Evolutionary conservation across 768 basidiomycete species (phyloP).

Genomic region (Mycena maculata): DNA sequence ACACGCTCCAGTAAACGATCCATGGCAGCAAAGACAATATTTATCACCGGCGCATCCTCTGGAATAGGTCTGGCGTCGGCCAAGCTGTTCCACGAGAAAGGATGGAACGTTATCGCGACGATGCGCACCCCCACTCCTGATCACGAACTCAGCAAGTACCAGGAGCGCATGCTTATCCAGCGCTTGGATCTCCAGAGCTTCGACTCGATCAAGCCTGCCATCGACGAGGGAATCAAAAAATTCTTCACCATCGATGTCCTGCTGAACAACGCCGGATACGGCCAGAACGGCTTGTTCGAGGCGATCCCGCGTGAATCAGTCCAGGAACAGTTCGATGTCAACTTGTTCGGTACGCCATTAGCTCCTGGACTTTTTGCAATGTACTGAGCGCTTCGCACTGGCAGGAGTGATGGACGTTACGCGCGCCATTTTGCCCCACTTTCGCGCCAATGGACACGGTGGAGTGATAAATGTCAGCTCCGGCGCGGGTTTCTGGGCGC

Average conservation of each 20-base stretch:
- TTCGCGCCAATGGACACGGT: constrained; percentile 33
- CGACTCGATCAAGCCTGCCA: constrained; percentile 29
- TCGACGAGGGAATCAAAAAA: constrained; percentile 25
- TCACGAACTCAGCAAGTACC: constrained; percentile 20
- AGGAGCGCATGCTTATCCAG: constrained; percentile 29
- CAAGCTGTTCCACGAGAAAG: constrained; percentile 33
- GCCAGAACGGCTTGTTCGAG: constrained; percentile 37
- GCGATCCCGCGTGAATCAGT: constrained; percentile 35
- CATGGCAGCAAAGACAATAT: constrained; percentile 31
- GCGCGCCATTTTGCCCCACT: constrained; percentile 36
- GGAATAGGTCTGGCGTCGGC: constrained; percentile 40
- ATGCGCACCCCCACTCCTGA: constrained; percentile 33
- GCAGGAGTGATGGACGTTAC: constrained; percentile 39
- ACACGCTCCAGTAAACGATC: neutral
- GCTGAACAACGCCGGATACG: constrained; percentile 40
- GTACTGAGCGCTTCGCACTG: neutral
- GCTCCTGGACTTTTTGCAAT: neutral
- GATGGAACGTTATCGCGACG: constrained; percentile 41
- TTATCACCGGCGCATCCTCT: constrained; percentile 36
- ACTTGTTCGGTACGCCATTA: constrained; percentile 34
- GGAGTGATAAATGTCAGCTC: constrained; percentile 39
- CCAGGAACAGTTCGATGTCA: constrained; percentile 38
- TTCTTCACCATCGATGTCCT: constrained; percentile 34
- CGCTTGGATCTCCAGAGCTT: constrained; percentile 34
- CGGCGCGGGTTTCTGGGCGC: constrained; percentile 35